Conservation (phyloP, 495 filamentous ascomycete genomes). For the Podospora anserina region DNA sequence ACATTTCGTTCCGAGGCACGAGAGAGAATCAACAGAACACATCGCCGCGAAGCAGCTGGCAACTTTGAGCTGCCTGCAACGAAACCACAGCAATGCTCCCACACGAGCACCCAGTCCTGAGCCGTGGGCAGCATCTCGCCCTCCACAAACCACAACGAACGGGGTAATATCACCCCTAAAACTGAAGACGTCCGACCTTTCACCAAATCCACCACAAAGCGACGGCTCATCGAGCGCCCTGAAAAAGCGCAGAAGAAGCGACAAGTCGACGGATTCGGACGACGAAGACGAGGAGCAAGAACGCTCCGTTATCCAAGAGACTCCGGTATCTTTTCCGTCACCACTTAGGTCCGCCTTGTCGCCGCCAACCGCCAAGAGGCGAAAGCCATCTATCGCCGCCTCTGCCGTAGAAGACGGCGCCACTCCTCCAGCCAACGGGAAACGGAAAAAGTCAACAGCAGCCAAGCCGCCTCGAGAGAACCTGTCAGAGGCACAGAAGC, state of each 20-base stretch:
- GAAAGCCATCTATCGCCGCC: neutral
- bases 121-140: conserved; percentile 35
- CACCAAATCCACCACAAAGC: neutral
- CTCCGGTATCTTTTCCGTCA: neutral
- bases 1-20: neutral
- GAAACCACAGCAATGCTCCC: conserved; percentile 50
- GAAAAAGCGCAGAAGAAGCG: conserved; percentile 15
- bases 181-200: conserved; percentile 10
- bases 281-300: conserved; percentile 20
- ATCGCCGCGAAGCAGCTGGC: conserved; percentile 52
- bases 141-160: conserved; percentile 5
- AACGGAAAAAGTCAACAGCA: conserved; percentile 1
- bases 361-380: neutral
- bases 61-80: conserved; percentile 53
- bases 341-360: neutral
- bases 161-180: neutral
- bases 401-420: neutral
- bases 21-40: conserved; percentile 34
- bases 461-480: conserved; percentile 58
- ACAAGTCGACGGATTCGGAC: conserved; percentile 6
- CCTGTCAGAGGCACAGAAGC: conserved; percentile 77
- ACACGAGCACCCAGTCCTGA: conserved; percentile 59
- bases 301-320: neutral
- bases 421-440: neutral
- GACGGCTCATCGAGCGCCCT: neutral